Evolutionary conservation across 495 filamentous ascomycete genomes (phyloP), one percentile per base, ranked within the genome.

Genomic region (Amniculicola lignicola): DNA sequence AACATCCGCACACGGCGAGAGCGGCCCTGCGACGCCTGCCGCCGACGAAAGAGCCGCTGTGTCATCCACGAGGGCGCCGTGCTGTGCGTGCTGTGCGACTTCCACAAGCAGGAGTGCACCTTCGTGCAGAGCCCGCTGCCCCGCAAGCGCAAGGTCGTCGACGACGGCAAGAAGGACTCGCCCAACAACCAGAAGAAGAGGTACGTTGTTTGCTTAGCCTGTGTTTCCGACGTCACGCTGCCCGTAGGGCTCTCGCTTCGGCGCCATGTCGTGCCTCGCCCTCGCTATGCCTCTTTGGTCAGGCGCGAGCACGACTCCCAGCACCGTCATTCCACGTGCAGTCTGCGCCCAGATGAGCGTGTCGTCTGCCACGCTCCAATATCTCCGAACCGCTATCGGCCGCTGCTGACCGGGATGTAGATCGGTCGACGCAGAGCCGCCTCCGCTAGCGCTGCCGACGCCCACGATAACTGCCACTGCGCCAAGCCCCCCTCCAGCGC

Each of bases 41-140:
- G 89, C 51, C 81, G 82, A 70, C 77, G 90, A 67, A 90, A 91
- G 70, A 89, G 84, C 63, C 85, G 90, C 64, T 98, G 93, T 74
- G 89, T 94, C 51, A 87, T 95, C 72, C 87, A 90, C 67, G 88
- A 89, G 84, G 74, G 95, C 87, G 79, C 82, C 82, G 70, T 90
- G 84, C 76, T 71, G 36, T 77, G 75, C 50, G 79, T 82, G 41
- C 75, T 83, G 51, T 75, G 73, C 56, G 72, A 74, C 50, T 74
- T 75, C 58, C 73, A 75, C 62, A 72, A 74, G 59, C 73, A 75
- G 53, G 72, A 74, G 36, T 75, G 73, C 54, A 75, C 73, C 22
- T 75, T 74, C 62, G 73, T 74, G 11, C 69, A 75, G 54, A 70
- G 68, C 47, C 72, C 73, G 1, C 71, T 70, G 72, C 77, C 54